Base-by-base conservation (phyloP, 2,329 filamentous ascomycete genomes). In the Aspergillus tamarii region DNA sequence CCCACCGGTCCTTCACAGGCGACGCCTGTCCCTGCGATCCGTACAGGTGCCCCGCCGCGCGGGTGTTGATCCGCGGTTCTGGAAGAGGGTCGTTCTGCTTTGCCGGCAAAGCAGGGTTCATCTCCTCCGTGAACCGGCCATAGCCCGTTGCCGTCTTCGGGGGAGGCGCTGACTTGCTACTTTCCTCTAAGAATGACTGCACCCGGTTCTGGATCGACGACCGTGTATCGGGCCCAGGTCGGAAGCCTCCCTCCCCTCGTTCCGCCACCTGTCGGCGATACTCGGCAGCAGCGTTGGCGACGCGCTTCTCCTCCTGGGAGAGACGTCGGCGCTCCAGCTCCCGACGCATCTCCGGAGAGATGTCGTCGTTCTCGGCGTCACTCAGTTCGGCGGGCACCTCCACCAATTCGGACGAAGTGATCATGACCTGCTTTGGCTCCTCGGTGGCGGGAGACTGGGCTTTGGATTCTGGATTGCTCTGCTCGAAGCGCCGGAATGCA, bases 121-220 rank as follows among this genome's bases (percentile, higher is more conserved):
- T 58, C 21, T 65, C 66, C 66, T 89, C 91, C 23, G 94, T 93
- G 76, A 91, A 97, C 64, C 89, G 89, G 9, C 95, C 95, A 75
- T 98, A 98, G 0, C 94, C 94, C 67, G 94, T 89, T 0, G 94
- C 94, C 0, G 93, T 97, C 68, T 89, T 88, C 16, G 81, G 80
- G 0, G 84, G 80, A 0, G 84, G 80, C 14, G 87, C 79, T 6
- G 87, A 83, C 67, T 84, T 88, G 70, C 88, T 87, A 46, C 90
- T 92, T 72, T 97, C 94, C 65, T 89, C 71, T 19, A 99, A 82
- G 57, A 98, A 83, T 57, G 88, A 92, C 80, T 96, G 92, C 60
- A 99, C 92, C 67, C 94, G 90, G 73, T 92, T 93, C 76, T 98
- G 93, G 70, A 99, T 99, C 30, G 90, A 91, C 21, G 93, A 93